These are phyloP conservation scores for Arthrobotrys sphaeroides DNA, from an alignment of 2,329 filamentous ascomycete genomes.

Conservation along the genomic window DNA sequence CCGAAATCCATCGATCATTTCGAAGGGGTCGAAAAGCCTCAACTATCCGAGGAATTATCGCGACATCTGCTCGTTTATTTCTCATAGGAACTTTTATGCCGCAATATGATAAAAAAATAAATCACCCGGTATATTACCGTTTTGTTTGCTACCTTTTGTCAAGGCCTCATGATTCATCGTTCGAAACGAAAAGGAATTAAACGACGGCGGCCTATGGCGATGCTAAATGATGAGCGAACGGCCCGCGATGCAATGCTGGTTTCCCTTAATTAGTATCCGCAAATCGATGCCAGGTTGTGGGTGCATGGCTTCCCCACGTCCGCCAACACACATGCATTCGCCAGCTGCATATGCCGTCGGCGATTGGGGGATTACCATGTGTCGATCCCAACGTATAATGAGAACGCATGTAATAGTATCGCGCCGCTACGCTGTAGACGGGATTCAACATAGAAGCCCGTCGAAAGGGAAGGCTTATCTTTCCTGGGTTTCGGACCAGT, in stretches of 20 bases:
- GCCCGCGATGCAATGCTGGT: slow-evolving; percentile 4
- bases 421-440: slow-evolving; percentile 15
- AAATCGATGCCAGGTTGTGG: neutral
- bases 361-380: slow-evolving; percentile 52
- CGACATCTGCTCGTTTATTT: slow-evolving; percentile 26
- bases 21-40: slow-evolving; percentile 22
- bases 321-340: slow-evolving; percentile 49
- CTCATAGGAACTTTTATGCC: slow-evolving; percentile 27
- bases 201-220: slow-evolving; percentile 40
- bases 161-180: slow-evolving; percentile 22
- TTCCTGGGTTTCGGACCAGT: slow-evolving; percentile 15
- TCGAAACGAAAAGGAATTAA: slow-evolving; percentile 8
- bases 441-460: slow-evolving; percentile 23
- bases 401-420: slow-evolving; percentile 33
- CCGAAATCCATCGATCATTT: slow-evolving; percentile 17
- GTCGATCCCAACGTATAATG: slow-evolving; percentile 52
- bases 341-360: slow-evolving; percentile 45
- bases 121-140: neutral
- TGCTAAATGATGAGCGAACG: slow-evolving; percentile 21
- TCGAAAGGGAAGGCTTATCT: slow-evolving; percentile 37
- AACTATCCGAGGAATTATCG: slow-evolving; percentile 47
- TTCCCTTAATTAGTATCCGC: slow-evolving; percentile 40
- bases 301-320: slow-evolving; percentile 38
- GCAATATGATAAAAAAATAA: slow-evolving; percentile 8
- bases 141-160: neutral